Evolutionary conservation across 768 basidiomycete species (phyloP).

Genomic region (Tulasnella sp.): DNA sequence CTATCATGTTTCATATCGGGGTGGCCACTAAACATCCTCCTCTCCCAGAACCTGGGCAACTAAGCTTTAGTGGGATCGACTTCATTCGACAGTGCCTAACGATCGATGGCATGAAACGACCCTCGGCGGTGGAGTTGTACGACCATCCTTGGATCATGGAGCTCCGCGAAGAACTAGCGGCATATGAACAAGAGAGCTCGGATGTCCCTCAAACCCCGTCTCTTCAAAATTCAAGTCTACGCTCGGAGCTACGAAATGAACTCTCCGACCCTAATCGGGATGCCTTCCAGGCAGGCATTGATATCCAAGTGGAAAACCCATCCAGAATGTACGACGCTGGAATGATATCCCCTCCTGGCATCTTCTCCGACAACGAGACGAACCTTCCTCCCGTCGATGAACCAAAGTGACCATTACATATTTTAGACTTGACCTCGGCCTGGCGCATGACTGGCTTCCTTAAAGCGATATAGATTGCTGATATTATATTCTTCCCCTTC

Average conservation of each 20-base stretch:
- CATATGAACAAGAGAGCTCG: constrained; percentile 1
- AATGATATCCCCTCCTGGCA: constrained; percentile 4
- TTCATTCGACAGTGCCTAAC: constrained; percentile 89
- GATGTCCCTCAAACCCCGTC: constrained; percentile 6
- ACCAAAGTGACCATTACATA: background rate
- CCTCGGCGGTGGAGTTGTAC: constrained; percentile 75
- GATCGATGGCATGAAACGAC: constrained; percentile 74
- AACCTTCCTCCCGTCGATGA: background rate
- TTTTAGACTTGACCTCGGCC: too few species aligned
- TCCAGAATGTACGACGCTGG: constrained; percentile 5
- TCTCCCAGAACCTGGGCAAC: constrained; percentile 80
- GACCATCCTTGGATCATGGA: constrained; percentile 85
- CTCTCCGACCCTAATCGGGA: background rate
- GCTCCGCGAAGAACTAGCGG: constrained; percentile 55
- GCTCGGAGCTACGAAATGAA: constrained; percentile 1
- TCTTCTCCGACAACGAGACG: background rate
- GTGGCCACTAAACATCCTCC: constrained; percentile 95
- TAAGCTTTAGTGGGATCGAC: constrained; percentile 79
- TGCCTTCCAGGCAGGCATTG: background rate
- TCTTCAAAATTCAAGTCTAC: background rate
- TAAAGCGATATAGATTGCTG: background rate
- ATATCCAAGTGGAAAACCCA: background rate
- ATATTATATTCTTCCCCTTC: background rate
- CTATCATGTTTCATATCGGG: constrained; percentile 99
- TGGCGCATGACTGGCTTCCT: too few species aligned